Evolutionary conservation across 148 eudicot genomes (phyloP), one percentile per base, ranked within the genome.

Genomic region (Salicornia ramosissima): DNA sequence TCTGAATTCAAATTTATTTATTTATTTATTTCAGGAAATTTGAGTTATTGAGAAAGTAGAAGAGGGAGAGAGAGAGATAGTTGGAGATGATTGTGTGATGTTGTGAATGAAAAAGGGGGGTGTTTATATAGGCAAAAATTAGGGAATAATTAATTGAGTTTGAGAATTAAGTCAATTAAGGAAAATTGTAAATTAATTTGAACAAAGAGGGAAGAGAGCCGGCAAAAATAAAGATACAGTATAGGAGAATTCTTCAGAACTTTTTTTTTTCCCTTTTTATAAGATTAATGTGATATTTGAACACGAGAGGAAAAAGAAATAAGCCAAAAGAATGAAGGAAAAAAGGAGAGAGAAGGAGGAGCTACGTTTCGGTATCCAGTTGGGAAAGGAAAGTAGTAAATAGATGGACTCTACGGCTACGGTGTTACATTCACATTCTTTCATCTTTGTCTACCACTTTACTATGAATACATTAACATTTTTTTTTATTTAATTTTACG

Each of bases 361-460:
- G 34, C 18, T 65, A 65, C 68, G 69, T 65, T 65, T 65, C 69
- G 53, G 28, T 28, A 25, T 45, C 12, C 36, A 65, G 69, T 65
- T 65, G 69, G 69, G 69, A 19, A 43, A 65, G 69, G 36, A 39
- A 39, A 34, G 42, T 60, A 34, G 42, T 60, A 14, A 56, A 5
- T 28, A 54, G 61, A 13, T 29, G 61, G 61, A 56, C 34, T 56
- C 25, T 36, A n/a, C n/a, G n/a, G n/a, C n/a, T n/a, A n/a, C n/a
- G n/a, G n/a, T n/a, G n/a, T n/a, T n/a, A 19, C 21, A 50, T 58
- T 58, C 39, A 58, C 63, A 28, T 30, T n/a, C n/a, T n/a, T n/a
- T n/a, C n/a, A n/a, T 15, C 22, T 29, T 16, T 58, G 63, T 58
- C 63, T 58, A 55, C 31, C n/a, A n/a, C n/a, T n/a, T n/a, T n/a